A percentile compares a stretch with the other conserved stretches of the same genome.
phyloP scores from a whole-genome alignment of 148 eudicot genomes.

The Fagopyrum tataricum region DNA sequence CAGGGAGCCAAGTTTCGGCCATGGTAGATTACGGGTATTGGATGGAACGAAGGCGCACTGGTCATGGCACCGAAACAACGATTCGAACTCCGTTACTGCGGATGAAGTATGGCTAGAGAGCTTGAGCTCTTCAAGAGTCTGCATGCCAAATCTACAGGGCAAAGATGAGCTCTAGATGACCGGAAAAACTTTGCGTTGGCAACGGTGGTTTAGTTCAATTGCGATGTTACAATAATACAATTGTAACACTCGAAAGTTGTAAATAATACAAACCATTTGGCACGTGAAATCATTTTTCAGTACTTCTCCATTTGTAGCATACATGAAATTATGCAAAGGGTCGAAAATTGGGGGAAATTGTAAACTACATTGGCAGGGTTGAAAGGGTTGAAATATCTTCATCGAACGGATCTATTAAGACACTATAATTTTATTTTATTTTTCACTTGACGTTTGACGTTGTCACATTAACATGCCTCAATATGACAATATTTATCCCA shows the following conservation, averaged over 20 bases:
- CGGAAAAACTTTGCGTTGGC: neutral
- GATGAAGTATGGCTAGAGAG: conserved; percentile 10
- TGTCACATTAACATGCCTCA: no score
- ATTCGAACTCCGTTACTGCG: neutral
- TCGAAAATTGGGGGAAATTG: no score
- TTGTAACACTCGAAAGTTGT: neutral
- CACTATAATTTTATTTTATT: no score
- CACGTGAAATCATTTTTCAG: no score
- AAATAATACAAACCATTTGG: no score
- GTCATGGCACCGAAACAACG: conserved; percentile 15
- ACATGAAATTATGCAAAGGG: no score
- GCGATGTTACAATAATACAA: neutral
- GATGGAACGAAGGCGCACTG: conserved; percentile 3
- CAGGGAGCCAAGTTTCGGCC: conserved; percentile 16
- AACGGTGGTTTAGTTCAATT: neutral
- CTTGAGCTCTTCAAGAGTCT: conserved; percentile 1
- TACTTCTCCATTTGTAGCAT: no score
- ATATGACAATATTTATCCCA: no score
- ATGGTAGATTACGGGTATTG: neutral
- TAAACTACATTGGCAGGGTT: no score
- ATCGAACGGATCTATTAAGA: no score
- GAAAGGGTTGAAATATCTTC: no score
- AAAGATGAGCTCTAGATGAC: neutral
- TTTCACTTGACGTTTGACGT: no score
- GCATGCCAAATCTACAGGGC: neutral